Percentiles rank a stretch among this genome's conserved stretches.
Evolutionary conservation across 495 filamentous ascomycete genomes (phyloP).

Genomic region (Oidiodendron maius): DNA sequence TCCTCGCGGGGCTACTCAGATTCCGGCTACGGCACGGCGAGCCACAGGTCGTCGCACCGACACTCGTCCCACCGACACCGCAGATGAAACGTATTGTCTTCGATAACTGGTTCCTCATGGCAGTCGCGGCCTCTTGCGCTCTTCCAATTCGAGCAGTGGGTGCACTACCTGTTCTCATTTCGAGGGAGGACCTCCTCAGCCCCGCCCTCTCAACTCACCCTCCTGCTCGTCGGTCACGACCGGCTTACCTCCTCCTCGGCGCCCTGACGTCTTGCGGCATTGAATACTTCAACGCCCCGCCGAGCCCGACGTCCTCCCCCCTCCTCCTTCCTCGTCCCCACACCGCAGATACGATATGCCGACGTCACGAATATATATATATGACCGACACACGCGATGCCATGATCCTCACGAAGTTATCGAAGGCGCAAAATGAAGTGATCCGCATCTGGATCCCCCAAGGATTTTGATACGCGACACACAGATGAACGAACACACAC

Average conservation of each 20-base stretch:
- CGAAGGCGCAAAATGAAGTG: slow-evolving; percentile 25
- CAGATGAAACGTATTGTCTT: slow-evolving; percentile 49
- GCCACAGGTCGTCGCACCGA: slow-evolving; percentile 39
- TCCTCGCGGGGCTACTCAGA: slow-evolving; percentile 36
- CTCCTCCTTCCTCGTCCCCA: not conserved
- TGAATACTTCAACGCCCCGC: not conserved
- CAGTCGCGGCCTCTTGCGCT: slow-evolving; percentile 35
- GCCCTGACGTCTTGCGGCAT: slow-evolving; percentile 23
- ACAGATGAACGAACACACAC: slow-evolving; percentile 15
- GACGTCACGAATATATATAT: slow-evolving; percentile 10
- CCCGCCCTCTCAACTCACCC: slow-evolving; percentile 41
- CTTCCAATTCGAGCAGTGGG: slow-evolving; percentile 41
- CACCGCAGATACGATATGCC: slow-evolving; percentile 7
- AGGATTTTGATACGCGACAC: no score
- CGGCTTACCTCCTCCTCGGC: slow-evolving; percentile 38
- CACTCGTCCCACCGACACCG: slow-evolving; percentile 32
- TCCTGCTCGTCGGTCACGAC: slow-evolving; percentile 41
- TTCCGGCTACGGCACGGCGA: slow-evolving; percentile 43
- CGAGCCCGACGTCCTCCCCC: not conserved
- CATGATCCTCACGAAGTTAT: slow-evolving; percentile 25
- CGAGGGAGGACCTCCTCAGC: slow-evolving; percentile 35
- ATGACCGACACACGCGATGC: slow-evolving; percentile 18
- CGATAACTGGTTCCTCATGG: slow-evolving; percentile 43
- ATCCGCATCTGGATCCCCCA: no score
- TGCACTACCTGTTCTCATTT: slow-evolving; percentile 44